Conservation (phyloP, 2,329 filamentous ascomycete species). For the Epichloe uncinata region DNA sequence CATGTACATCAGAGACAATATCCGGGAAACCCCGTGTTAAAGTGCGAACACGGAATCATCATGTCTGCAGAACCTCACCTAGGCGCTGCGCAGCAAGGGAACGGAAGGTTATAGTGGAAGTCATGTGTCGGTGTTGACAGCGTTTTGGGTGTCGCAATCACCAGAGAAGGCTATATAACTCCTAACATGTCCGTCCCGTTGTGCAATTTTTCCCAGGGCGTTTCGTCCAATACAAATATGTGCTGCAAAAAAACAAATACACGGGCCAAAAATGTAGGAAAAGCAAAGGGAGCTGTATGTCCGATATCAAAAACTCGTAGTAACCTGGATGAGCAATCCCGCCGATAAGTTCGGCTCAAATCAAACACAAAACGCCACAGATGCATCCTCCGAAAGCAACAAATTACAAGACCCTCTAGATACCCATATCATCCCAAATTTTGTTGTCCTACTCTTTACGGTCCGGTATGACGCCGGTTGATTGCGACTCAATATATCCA, state of each 20-base stretch:
- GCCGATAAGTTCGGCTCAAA: not conserved
- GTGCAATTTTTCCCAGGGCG: not conserved
- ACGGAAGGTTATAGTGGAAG: too few relatives aligned
- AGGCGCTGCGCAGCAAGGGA: too few relatives aligned
- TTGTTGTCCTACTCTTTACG: not conserved
- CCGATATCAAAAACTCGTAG: not conserved
- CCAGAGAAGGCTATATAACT: not conserved
- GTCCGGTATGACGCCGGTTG: not conserved
- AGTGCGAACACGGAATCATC: too few relatives aligned
- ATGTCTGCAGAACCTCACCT: too few relatives aligned
- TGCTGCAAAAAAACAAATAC: not conserved
- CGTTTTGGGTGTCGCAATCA: not conserved
- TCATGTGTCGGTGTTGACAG: too few relatives aligned
- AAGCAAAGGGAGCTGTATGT: not conserved
- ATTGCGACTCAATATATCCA: not conserved
- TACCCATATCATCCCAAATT: not conserved
- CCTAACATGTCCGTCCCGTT: not conserved
- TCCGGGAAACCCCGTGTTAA: too few relatives aligned
- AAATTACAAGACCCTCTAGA: not conserved
- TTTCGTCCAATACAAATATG: not conserved
- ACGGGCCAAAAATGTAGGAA: not conserved
- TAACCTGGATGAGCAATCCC: not conserved
- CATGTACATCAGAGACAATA: too few relatives aligned
- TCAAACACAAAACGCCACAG: not conserved
- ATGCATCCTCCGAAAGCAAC: conserved; percentile 1